Conservation (phyloP, 768 basidiomycete species). For the Phaeotremella fagi region DNA sequence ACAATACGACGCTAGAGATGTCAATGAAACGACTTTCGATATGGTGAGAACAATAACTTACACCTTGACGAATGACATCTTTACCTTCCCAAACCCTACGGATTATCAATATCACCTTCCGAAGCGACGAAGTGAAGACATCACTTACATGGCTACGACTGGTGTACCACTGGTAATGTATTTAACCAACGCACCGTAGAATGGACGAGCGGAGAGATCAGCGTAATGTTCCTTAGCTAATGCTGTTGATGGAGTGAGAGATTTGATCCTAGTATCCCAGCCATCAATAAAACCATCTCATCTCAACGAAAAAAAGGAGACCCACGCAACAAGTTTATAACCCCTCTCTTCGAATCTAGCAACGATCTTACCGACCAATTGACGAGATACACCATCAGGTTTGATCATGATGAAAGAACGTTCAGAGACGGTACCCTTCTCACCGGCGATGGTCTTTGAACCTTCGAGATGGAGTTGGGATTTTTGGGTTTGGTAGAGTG, state of each 20-base stretch:
- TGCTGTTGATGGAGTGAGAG: constrained; percentile 24
- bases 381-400: constrained; percentile 42
- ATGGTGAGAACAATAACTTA: constrained; percentile 9
- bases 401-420: constrained; percentile 46
- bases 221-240: constrained; percentile 29
- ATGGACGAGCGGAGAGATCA: constrained; percentile 24
- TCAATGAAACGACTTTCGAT: no score
- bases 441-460: constrained; percentile 41
- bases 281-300: neutral
- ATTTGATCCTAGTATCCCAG: constrained; percentile 34
- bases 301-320: neutral
- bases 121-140: neutral
- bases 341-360: constrained; percentile 43
- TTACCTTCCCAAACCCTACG: constrained; percentile 45
- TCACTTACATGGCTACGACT: constrained; percentile 42
- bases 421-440: constrained; percentile 40
- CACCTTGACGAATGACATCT: constrained; percentile 43
- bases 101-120: neutral
- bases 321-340: constrained; percentile 43
- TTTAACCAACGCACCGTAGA: constrained; percentile 41
- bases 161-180: constrained; percentile 46
- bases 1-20: constrained; percentile 36
- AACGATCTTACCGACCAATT: constrained; percentile 45
- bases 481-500: constrained; percentile 24
- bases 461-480: constrained; percentile 30